A percentile compares a stretch with the other conserved stretches of the same genome.
Conservation (phyloP, 768 basidiomycete species). For the Wakefieldia striispora region DNA sequence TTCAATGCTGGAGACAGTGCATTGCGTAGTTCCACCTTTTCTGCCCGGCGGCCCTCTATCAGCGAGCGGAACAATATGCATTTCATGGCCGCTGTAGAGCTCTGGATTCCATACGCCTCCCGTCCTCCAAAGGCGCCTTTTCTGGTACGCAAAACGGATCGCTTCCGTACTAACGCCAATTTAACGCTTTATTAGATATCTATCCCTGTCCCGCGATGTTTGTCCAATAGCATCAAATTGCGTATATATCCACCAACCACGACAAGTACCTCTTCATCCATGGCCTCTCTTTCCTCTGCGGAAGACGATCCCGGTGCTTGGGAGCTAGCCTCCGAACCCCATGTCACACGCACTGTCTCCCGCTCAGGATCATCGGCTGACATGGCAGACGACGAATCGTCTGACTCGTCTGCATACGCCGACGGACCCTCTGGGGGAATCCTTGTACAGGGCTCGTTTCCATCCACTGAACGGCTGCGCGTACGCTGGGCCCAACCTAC, state of each 20-base stretch:
- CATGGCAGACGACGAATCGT: conserved; percentile 81
- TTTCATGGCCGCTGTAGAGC: conserved; percentile 80
- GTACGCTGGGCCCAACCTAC: conserved; percentile 75
- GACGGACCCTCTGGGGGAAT: conserved; percentile 58
- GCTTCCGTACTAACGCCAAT: background rate
- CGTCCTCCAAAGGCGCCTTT: conserved; percentile 74
- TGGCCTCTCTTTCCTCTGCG: conserved; percentile 72
- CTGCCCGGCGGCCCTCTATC: conserved; percentile 49
- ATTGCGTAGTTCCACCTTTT: conserved; percentile 22
- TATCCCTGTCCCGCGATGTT: conserved; percentile 73
- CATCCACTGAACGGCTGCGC: conserved; percentile 71
- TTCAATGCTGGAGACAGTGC: conserved; percentile 25
- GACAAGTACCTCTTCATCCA: conserved; percentile 51
- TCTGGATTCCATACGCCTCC: conserved; percentile 68
- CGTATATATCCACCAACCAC: conserved; percentile 66
- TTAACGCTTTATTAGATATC: conserved; percentile 49
- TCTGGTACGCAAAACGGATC: conserved; percentile 44
- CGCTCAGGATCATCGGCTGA: conserved; percentile 62
- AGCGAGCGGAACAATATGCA: conserved; percentile 57
- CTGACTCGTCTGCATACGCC: conserved; percentile 57
- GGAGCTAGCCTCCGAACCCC: conserved; percentile 77
- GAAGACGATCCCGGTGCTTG: conserved; percentile 68
- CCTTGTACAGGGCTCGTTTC: conserved; percentile 75
- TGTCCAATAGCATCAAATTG: conserved; percentile 72
- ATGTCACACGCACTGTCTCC: conserved; percentile 57